Conservation (phyloP, 805 yeast species). For the Komagataella ulmi region DNA sequence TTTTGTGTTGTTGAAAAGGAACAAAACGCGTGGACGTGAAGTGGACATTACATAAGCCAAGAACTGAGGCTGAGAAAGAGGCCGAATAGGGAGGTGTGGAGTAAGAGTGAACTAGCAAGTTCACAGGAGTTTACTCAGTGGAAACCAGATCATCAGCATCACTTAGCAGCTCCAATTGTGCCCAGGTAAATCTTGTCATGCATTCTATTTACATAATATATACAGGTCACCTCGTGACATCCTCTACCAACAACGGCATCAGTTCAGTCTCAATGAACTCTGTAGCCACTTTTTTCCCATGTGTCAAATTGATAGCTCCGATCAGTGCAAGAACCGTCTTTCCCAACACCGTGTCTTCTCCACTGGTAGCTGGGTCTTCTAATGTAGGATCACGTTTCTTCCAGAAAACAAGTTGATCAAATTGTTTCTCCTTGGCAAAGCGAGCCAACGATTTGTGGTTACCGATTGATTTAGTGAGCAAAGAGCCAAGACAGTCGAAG, state of each 20-base stretch:
- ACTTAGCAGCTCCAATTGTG: background rate
- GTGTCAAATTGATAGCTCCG: constrained; percentile 53
- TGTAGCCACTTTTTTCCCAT: constrained; percentile 49
- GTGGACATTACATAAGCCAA: background rate
- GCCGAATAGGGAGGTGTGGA: background rate
- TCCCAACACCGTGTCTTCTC: constrained; percentile 41
- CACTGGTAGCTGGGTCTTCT: constrained; percentile 31
- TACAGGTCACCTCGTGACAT: background rate
- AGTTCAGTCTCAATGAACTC: constrained; percentile 42
- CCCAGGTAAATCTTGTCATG: background rate
- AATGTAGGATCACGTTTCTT: constrained; percentile 32
- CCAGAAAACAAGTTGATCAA: constrained; percentile 54
- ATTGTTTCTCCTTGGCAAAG: constrained; percentile 32
- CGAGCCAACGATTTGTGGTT: constrained; percentile 37
- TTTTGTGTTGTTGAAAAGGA: background rate
- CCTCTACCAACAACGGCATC: constrained; percentile 10
- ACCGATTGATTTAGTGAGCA: constrained; percentile 33
- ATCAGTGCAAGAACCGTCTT: constrained; percentile 46
- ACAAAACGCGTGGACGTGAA: background rate
- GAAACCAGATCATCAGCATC: background rate
- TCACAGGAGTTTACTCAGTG: background rate
- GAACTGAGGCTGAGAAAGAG: background rate
- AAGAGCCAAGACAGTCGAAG: constrained; percentile 48
- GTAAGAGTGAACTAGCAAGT: background rate
- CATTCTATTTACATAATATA: background rate